phyloP scores from a whole-genome alignment of 192 early-diverging fungal species.

The Allomyces macrogynus region DNA sequence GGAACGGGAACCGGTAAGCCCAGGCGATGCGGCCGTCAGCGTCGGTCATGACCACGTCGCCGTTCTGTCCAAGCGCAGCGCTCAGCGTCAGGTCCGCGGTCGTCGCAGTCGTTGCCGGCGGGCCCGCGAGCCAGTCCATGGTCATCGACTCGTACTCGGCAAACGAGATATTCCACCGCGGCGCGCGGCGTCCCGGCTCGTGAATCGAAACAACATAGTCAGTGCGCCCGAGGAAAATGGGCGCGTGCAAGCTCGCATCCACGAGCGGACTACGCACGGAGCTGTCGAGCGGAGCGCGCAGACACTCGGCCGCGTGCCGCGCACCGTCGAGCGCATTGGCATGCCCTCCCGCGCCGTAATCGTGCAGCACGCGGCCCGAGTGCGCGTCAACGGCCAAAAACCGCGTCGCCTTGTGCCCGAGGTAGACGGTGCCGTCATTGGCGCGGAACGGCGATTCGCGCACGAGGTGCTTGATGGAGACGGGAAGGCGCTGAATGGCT shows the following conservation, averaged over 20 bases:
- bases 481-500: slow-evolving; percentile 39
- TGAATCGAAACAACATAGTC: not conserved
- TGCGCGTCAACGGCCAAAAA: slow-evolving; percentile 49
- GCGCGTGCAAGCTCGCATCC: slow-evolving; percentile 15
- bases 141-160: not conserved
- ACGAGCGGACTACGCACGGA: slow-evolving; percentile 8
- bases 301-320: too few species aligned
- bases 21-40: slow-evolving; percentile 23
- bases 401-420: slow-evolving; percentile 40
- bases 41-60: slow-evolving; percentile 6
- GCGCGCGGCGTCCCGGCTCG: slow-evolving; percentile 13
- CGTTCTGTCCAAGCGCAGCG: slow-evolving; percentile 8
- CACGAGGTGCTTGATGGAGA: slow-evolving; percentile 50
- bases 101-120: slow-evolving; percentile 6
- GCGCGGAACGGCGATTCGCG: slow-evolving; percentile 30
- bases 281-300: too few species aligned
- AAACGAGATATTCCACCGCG: slow-evolving; percentile 6
- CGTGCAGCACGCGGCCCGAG: slow-evolving; percentile 34
- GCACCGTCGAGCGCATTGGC: slow-evolving; percentile 5
- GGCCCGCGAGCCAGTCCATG: slow-evolving; percentile 4
- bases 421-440: slow-evolving; percentile 33
- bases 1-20: slow-evolving; percentile 25
- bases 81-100: slow-evolving; percentile 21
- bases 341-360: slow-evolving; percentile 27
- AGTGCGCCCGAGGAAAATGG: slow-evolving; percentile 3